Base-by-base conservation (phyloP, 768 basidiomycete species). In the Amanita exitialis region DNA sequence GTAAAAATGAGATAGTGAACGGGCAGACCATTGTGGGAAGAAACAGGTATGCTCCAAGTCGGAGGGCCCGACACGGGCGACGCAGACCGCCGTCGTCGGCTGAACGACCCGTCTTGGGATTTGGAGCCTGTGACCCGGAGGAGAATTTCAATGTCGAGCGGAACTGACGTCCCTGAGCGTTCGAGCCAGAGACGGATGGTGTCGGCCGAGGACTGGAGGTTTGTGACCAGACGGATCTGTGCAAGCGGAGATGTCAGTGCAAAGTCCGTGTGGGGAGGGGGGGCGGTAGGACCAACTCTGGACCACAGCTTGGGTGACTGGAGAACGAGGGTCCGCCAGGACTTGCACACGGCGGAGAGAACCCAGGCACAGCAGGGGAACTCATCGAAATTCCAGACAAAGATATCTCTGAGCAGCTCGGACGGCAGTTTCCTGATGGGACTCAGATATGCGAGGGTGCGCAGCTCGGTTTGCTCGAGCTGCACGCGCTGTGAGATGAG, bases 151-250 rank as follows among this genome's bases (percentile, higher is more conserved):
- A 90, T 86, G 61, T 89, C 88, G 7, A 90, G 74, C 5, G 87
- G 82, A 5, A 82, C 78, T 4, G 66, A 73, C 47, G 72, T 68
- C 15, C 88, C 88, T 10, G 88, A 84, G 23, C 87, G 80, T 62
- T 89, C 86, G 0, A 90, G 73, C 87, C 88, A 90, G 9, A 90
- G 73, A 6, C 88, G 82, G 44, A 90, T 77, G 4, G 82, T 87
- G 59, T 90, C 87, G 23, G 87, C 78, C 25, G 86, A 85, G 7
- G 83, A 71, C 36, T 77, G 71, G 53, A 80, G 82, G 25, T 77
- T 82, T 18, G 86, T 86, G 39, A 82, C 69, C 37, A 90, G 76
- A 16, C 85, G 83, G 57, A 90, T 86, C 85, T 86, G 62, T 30
- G 30, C 10, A 30, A 12, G 10, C 13, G 13, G 12, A 8, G 27